Evolutionary conservation across 371 early-diverging fungal species (phyloP).

Genomic region (Haplosporangium sp.): DNA sequence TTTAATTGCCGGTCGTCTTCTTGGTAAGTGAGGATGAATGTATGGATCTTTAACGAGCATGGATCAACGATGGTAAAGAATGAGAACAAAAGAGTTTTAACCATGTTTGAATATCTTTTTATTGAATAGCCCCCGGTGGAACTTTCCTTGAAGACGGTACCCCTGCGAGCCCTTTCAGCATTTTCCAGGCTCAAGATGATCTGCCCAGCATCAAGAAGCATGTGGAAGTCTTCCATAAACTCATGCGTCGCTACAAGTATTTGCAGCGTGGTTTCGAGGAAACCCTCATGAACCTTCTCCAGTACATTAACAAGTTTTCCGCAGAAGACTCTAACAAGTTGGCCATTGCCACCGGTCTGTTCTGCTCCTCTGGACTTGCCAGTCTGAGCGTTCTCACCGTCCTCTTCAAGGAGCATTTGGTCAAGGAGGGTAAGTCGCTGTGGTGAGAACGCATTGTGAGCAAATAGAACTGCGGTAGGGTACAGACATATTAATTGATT

Average conservation of each 20-base stretch:
- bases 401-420: conserved; percentile 91
- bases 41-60: too few relatives aligned
- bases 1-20: conserved; percentile 89
- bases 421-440: conserved; percentile 79
- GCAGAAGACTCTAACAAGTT: conserved; percentile 82
- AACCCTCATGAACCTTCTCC: conserved; percentile 83
- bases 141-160: conserved; percentile 83
- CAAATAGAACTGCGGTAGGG: background rate
- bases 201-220: conserved; percentile 76
- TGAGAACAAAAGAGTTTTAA: background rate
- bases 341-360: conserved; percentile 81
- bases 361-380: conserved; percentile 76
- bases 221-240: conserved; percentile 84
- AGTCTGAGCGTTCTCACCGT: conserved; percentile 75
- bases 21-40: too few relatives aligned
- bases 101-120: background rate
- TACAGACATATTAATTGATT: background rate
- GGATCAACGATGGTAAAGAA: too few relatives aligned
- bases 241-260: conserved; percentile 94
- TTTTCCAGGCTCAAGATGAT: conserved; percentile 81
- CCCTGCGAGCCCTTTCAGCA: conserved; percentile 85
- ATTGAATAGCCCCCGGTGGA: conserved; percentile 86
- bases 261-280: conserved; percentile 89
- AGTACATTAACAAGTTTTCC: conserved; percentile 88
- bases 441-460: background rate